Base-by-base conservation (phyloP, 805 yeast species). In the Schizosaccharomyces octosporus region DNA sequence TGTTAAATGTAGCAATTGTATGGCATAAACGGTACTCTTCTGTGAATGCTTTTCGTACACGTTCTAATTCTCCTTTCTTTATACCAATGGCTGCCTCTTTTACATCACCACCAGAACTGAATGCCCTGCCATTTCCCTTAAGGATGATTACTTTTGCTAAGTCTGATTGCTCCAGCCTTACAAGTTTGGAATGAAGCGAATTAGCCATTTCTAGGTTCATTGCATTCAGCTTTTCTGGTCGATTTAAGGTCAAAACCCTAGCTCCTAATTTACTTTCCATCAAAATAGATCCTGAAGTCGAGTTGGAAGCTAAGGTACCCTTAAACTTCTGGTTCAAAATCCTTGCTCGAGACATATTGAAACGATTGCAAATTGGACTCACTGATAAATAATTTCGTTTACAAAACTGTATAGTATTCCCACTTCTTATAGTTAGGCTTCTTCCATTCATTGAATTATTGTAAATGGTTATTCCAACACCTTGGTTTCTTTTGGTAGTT, bases 31-130 rank as follows among this genome's bases (percentile, higher is more conserved):
- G 80, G 74, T 93, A 90, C 72, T 90, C 97, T 62, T 70, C 63
- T 80, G 79, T 75, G 93, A 90, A 72, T 84, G 85, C 63, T 79
- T 79, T 42, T 81, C 69, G 2, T 87, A 81, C 54, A 76, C 73
- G 13, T 68, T 69, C 0, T 15, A 78, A 79, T 1, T 70, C 74
- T 15, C 62, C 58, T 32, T 61, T 11, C 60, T 48, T 51, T 55
- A 41, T 41, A 15, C n/a, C 7, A 21, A 17, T 9, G 3, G 60
- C 60, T 36, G 42, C 60, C 9, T 39, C 60, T 21, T 36, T 83
- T 55, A 90, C 95, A 71, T 90, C 98, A 36, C 97, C 98, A 59
- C 98, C 98, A 41, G 97, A 95, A 72, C 97, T 87, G 64, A 90
- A 81, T 1, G 95, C 82, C 69, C 80, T 81, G 36, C 78, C 79